These are phyloP conservation scores for Asterella californica DNA, from an alignment of 225 moss, liverwort and hornwort genomes.

Conservation along the genomic window DNA sequence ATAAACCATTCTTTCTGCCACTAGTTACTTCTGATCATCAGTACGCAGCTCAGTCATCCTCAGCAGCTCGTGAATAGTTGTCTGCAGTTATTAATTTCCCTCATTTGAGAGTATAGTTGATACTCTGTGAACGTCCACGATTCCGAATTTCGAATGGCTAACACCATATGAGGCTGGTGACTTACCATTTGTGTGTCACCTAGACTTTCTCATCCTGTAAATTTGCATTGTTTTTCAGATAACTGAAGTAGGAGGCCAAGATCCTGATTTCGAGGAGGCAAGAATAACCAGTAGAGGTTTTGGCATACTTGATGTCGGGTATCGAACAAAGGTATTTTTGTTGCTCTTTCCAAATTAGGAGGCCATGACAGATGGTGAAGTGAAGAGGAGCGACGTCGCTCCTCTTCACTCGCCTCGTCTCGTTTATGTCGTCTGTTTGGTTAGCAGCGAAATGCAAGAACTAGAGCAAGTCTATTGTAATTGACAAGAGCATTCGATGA, in stretches of 20 bases:
- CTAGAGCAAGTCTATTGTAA: not conserved
- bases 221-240: constrained; percentile 32
- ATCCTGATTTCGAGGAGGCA: constrained; percentile 70
- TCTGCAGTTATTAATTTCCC: not conserved
- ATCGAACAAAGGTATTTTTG: constrained; percentile 58
- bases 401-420: too few species aligned
- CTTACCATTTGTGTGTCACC: not conserved
- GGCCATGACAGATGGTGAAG: not conserved
- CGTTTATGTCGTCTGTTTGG: too few species aligned
- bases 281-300: constrained; percentile 88
- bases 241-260: constrained; percentile 35
- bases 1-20: not conserved
- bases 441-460: not conserved
- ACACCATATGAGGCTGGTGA: too few species aligned
- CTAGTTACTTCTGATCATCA: not conserved
- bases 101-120: not conserved
- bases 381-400: not conserved
- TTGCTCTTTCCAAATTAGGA: not conserved
- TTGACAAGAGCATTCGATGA: not conserved
- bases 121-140: too few species aligned
- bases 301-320: constrained; percentile 91
- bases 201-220: not conserved
- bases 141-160: too few species aligned
- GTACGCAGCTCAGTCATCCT: not conserved
- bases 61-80: not conserved